Percentiles rank a stretch among this genome's conserved stretches.
Conservation (phyloP, 768 basidiomycete species). For the Porpolomopsis calyptriformis region DNA sequence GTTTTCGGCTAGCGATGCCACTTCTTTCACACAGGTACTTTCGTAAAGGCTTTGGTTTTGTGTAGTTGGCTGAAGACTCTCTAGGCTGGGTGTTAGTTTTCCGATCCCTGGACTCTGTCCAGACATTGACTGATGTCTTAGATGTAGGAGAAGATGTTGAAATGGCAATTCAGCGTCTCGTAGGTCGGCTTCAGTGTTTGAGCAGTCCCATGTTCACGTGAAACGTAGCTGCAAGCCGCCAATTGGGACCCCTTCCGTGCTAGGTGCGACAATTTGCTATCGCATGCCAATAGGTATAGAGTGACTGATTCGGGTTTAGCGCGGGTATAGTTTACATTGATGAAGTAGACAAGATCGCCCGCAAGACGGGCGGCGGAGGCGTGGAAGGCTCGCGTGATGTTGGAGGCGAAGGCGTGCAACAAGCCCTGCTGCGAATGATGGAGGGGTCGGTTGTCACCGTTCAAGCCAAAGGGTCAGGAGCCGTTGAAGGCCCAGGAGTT, state of each 20-base stretch:
- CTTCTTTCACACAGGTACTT: conserved; percentile 78
- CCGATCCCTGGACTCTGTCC: conserved; percentile 6
- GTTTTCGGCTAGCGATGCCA: conserved; percentile 89
- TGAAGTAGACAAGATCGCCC: conserved; percentile 89
- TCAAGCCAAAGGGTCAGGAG: conserved; percentile 53
- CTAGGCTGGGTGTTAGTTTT: conserved; percentile 61
- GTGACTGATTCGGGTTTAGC: conserved; percentile 28
- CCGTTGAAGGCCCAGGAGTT: conserved; percentile 32
- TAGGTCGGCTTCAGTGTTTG: conserved; percentile 21
- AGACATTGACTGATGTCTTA: conserved; percentile 20
- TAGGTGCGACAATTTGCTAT: conserved; percentile 36
- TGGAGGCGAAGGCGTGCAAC: conserved; percentile 93
- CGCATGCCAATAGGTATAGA: background rate
- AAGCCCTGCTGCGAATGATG: conserved; percentile 85
- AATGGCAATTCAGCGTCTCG: conserved; percentile 77
- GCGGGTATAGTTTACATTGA: conserved; percentile 95
- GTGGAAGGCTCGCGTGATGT: conserved; percentile 76
- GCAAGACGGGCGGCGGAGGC: conserved; percentile 42
- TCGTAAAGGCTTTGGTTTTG: no score
- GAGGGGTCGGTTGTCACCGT: conserved; percentile 84
- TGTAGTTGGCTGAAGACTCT: no score
- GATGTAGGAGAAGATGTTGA: conserved; percentile 98
- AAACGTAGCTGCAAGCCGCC: conserved; percentile 68
- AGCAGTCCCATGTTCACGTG: background rate
- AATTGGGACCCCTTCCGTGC: conserved; percentile 82